These are phyloP conservation scores for Xerocomus brunneocitrinus DNA, from an alignment of 768 basidiomycete genomes.

Conservation along the genomic window DNA sequence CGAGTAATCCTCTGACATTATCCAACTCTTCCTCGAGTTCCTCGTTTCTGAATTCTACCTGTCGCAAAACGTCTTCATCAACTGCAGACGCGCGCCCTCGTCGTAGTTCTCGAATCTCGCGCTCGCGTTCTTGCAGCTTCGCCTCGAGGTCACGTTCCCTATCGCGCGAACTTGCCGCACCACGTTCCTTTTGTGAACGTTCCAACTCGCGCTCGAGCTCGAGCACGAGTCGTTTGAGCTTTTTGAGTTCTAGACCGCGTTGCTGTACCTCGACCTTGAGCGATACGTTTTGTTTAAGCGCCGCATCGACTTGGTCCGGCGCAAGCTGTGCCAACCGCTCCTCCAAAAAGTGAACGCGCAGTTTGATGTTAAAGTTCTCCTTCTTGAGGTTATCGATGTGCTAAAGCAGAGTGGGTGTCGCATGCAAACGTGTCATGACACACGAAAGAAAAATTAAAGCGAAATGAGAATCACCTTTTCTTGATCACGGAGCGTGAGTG, in stretches of 20 bases:
- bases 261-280: slow-evolving; percentile 91
- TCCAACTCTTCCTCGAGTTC: slow-evolving; percentile 75
- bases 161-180: slow-evolving; percentile 35
- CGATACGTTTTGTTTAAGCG: slow-evolving; percentile 87
- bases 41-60: slow-evolving; percentile 55
- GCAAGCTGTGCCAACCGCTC: slow-evolving; percentile 86
- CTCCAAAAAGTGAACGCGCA: slow-evolving; percentile 93
- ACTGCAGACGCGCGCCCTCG: slow-evolving; percentile 39
- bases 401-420: slow-evolving; percentile 36
- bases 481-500: slow-evolving; percentile 88
- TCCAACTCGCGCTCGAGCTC: slow-evolving; percentile 82
- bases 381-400: slow-evolving; percentile 94
- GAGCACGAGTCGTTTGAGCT: slow-evolving; percentile 81
- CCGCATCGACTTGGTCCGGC: slow-evolving; percentile 89
- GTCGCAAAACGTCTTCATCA: slow-evolving; percentile 51
- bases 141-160: slow-evolving; percentile 76
- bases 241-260: slow-evolving; percentile 87
- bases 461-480: slow-evolving; percentile 64
- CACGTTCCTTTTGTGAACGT: slow-evolving; percentile 52
- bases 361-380: slow-evolving; percentile 95
- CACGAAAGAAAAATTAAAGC: background rate
- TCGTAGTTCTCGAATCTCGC: slow-evolving; percentile 63
- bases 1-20: slow-evolving; percentile 59
- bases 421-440: background rate
- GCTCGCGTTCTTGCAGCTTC: slow-evolving; percentile 67